Conservation (phyloP, 345 rosid genomes). For the Hevea brasiliensis region DNA sequence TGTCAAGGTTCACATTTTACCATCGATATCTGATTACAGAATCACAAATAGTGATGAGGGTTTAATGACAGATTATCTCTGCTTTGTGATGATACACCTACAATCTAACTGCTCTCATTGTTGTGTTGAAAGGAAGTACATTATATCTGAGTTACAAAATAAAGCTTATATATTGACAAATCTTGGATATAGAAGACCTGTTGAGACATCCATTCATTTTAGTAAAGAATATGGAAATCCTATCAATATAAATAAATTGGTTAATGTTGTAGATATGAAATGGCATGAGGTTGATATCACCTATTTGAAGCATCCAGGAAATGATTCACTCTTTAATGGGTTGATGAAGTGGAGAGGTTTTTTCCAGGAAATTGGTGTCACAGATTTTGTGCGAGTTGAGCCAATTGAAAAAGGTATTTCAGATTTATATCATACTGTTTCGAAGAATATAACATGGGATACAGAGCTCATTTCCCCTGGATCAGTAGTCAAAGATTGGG, state of each 20-base stretch:
- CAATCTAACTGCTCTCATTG: constrained; percentile 70
- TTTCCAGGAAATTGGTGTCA: constrained; percentile 72
- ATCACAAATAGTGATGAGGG: constrained; percentile 29
- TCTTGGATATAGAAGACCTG: constrained; percentile 55
- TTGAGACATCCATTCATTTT: constrained; percentile 67
- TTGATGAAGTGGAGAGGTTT: constrained; percentile 74
- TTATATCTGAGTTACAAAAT: constrained; percentile 58
- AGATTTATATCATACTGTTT: constrained; percentile 37
- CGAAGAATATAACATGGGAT: constrained; percentile 33
- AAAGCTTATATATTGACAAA: constrained; percentile 73
- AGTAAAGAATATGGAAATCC: constrained; percentile 66
- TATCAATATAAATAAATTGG: constrained; percentile 47
- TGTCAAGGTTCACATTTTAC: constrained; percentile 70
- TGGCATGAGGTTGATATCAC: constrained; percentile 76
- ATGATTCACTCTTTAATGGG: constrained; percentile 39
- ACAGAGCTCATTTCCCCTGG: constrained; percentile 35
- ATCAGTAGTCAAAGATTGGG: constrained; percentile 73
- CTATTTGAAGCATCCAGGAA: constrained; percentile 75
- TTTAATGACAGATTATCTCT: constrained; percentile 69
- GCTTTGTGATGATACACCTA: constrained; percentile 83
- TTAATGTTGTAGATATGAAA: constrained; percentile 44
- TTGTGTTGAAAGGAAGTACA: constrained; percentile 55
- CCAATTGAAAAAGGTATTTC: constrained; percentile 61
- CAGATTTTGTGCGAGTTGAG: constrained; percentile 81
- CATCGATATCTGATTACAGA: constrained; percentile 49